These are phyloP conservation scores for Colletotrichum lupini DNA, from an alignment of 2,329 filamentous ascomycete species.

Conservation along the genomic window DNA sequence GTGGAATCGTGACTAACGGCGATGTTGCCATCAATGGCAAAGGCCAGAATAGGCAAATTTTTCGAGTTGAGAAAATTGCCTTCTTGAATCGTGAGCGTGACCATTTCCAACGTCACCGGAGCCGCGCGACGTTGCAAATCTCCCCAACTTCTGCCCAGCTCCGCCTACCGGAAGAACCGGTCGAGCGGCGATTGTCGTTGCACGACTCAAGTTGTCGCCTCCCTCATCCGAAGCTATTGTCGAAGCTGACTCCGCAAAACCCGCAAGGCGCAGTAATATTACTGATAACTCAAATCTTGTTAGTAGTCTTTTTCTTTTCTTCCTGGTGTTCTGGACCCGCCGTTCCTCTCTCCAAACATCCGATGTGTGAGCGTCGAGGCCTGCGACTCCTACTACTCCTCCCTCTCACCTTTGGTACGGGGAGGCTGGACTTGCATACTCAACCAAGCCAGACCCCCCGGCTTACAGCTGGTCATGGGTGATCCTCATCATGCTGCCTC, in stretches of 20 bases:
- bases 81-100: neutral
- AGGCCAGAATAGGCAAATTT: neutral
- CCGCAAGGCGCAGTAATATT: constrained; percentile 15
- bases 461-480: constrained; percentile 14
- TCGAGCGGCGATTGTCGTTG: neutral
- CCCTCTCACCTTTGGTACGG: neutral
- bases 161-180: neutral
- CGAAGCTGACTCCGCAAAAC: neutral
- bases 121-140: neutral
- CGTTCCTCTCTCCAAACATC: constrained; percentile 17
- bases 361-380: constrained; percentile 20
- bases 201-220: neutral
- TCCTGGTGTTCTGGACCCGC: neutral
- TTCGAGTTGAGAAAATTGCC: neutral
- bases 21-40: neutral
- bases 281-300: neutral
- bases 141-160: neutral
- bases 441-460: neutral
- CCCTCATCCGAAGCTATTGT: constrained; percentile 11
- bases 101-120: neutral
- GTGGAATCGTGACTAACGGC: neutral
- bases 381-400: neutral
- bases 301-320: neutral
- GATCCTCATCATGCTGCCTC: neutral
- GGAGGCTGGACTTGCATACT: neutral